Base-by-base conservation (phyloP, 495 filamentous ascomycete species). In the Usnea hakonensis region DNA sequence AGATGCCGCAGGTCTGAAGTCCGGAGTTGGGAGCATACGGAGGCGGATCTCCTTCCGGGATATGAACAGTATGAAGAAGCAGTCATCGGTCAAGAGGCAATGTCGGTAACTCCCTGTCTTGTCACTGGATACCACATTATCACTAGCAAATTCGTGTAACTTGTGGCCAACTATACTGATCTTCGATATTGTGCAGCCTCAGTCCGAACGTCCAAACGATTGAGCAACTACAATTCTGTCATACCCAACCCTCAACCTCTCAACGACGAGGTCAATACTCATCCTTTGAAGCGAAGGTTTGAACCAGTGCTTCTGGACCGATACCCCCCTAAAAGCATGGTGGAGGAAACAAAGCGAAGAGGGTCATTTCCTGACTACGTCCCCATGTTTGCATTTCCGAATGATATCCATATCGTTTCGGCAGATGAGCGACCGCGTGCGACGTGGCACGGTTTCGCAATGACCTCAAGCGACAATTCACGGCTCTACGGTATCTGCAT, bases 321-420 rank as follows among this genome's bases (percentile, higher is more conserved):
- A 71, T 97, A 98, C 68, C 94, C 94, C 26, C 85, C 90, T 41
- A 88, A 89, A 70, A 81, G 83, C 65, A 87, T 91, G 76, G 70
- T 82, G n/a, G 93, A 96, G 32, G 90, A 95, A 65, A 67, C 84
- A 60, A 85, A 88, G 69, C 82, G 88, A 69, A 85, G 94, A 68
- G 91, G 90, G 48, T 85, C 84, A 57, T 97, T 98, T 71, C 94
- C 94, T 5, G 93, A 98, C 70, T 97, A 96, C 67, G 90, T 98
- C 41, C 94, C 94, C 32, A 97, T 98, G 94, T 98, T 97, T 69
- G 91, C 94, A 26, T 98, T 97, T 69, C 94, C 94, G 33, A 96
- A 98, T 73, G 94, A 98, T 74, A 90, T 98, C 67, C 90, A 90
- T 61, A 93, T 98, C 57, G 89, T 97, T 10, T 96, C 94, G 11